Conservation (phyloP, 768 basidiomycete species). For the Termitomyces sp. region DNA sequence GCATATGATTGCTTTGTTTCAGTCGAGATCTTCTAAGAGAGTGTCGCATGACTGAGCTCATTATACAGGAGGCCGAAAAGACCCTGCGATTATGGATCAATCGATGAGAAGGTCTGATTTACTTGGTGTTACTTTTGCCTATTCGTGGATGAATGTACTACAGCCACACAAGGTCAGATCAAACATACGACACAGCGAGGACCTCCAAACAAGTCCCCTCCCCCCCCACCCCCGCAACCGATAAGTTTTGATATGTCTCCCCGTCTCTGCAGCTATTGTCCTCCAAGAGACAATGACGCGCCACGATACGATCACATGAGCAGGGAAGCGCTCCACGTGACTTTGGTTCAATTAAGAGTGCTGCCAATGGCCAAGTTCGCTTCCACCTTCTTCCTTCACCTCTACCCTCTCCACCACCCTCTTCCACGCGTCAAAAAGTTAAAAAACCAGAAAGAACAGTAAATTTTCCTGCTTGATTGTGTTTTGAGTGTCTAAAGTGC, state of each 20-base stretch:
- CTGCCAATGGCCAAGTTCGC: conserved; percentile 2
- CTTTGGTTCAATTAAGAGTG: conserved; percentile 12
- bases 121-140: background rate
- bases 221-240: too few relatives aligned
- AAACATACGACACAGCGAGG: background rate
- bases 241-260: background rate
- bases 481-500: background rate
- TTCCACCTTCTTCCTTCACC: conserved; percentile 4
- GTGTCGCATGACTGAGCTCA: background rate
- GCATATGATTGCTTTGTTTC: background rate
- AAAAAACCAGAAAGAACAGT: background rate
- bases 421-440: conserved; percentile 9
- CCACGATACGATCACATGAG: background rate
- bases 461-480: background rate
- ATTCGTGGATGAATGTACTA: background rate
- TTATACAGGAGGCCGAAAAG: background rate
- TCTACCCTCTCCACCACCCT: background rate
- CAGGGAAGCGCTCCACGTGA: conserved; percentile 9
- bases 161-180: background rate
- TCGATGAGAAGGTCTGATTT: background rate
- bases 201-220: background rate
- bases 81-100: background rate
- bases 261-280: background rate
- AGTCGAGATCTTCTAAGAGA: background rate
- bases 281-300: background rate